Conservation (phyloP, 345 rosid genomes). For the Eucalyptus virginea region DNA sequence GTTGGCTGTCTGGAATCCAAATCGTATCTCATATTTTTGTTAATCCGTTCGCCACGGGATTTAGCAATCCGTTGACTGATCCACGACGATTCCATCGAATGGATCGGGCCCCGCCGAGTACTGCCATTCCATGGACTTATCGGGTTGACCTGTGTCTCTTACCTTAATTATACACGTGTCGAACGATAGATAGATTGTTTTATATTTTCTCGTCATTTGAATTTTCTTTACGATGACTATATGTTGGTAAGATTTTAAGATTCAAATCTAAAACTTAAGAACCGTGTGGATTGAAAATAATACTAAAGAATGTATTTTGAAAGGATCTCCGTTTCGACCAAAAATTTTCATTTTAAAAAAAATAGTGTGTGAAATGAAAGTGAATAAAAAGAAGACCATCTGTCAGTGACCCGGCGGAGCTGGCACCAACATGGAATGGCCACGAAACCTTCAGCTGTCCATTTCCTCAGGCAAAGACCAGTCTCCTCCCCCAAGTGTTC, state of each 20-base stretch:
- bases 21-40: no score
- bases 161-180: no score
- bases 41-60: neutral
- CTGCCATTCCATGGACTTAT: neutral
- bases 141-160: no score
- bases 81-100: neutral
- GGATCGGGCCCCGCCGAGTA: no score
- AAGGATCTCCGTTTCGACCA: accelerated
- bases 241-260: no score
- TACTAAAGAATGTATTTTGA: neutral
- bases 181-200: neutral
- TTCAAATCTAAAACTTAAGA: neutral
- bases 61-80: neutral
- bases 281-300: neutral
- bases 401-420: neutral
- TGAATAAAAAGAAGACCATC: neutral
- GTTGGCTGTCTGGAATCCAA: neutral
- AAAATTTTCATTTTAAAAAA: neutral
- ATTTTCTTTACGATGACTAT: no score
- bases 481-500: neutral
- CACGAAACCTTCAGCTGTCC: neutral
- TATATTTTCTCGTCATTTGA: no score
- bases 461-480: neutral
- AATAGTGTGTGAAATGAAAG: neutral
- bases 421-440: neutral